phyloP scores from a whole-genome alignment of 2,329 filamentous ascomycete genomes.

The Colletotrichum limetticola region DNA sequence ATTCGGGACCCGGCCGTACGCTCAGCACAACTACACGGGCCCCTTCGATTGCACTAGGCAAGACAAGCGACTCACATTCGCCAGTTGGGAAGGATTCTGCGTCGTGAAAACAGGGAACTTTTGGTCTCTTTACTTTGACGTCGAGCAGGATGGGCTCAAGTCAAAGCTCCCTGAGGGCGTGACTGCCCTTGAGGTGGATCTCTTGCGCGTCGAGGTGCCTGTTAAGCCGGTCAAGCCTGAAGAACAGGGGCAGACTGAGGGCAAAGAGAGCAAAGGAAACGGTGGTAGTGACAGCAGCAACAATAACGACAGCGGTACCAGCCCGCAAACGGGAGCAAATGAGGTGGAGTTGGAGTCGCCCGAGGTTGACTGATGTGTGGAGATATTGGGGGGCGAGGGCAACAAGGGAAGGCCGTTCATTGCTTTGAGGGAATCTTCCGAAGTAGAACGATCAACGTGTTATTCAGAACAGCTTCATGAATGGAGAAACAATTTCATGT shows the following conservation, averaged over 20 bases:
- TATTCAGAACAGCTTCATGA: background rate
- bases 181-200: background rate
- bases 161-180: background rate
- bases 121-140: background rate
- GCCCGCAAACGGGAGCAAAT: background rate
- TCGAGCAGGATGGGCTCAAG: background rate
- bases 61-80: background rate
- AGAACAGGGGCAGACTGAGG: background rate
- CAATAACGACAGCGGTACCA: background rate
- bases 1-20: constrained; percentile 54
- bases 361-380: background rate
- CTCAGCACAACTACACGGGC: constrained; percentile 44
- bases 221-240: background rate
- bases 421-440: background rate
- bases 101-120: background rate
- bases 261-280: background rate
- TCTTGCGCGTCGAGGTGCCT: background rate
- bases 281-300: background rate
- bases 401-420: background rate
- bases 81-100: background rate
- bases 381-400: background rate
- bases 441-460: background rate
- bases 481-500: background rate
- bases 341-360: background rate
- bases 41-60: background rate